Evolutionary conservation across 257 asterid genomes (phyloP), one percentile per base, ranked within the genome.

Genomic region (Buddleja alternifolia): DNA sequence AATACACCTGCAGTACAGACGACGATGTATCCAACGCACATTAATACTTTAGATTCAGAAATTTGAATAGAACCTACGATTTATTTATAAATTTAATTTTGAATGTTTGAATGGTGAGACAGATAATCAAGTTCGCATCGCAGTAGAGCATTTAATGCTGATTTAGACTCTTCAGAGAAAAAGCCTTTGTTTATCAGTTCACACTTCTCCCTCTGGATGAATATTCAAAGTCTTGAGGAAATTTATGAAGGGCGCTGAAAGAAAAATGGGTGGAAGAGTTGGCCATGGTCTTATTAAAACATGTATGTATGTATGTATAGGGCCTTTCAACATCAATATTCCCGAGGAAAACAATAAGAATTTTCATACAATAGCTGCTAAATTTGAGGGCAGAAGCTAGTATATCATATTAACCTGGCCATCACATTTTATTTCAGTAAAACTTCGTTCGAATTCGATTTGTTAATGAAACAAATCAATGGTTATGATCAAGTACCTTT

Each of bases 321-420:
- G 64, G 41, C 15, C 57, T 41, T 55, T 51, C 24, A 42, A 42
- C 16, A 10, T 41, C 47, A 23, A 41, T 15, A 42, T 47, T 70
- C 32, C 75, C 75, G 37, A 70, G 54, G 15, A 45, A 42, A 57
- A 47, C 68, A 60, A n/a, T 60, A 48, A 60, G 75, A 70, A 70
- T 42, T n/a, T 60, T 16, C n/a, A 20, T 24, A 3, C n/a, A 57
- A 4, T 3, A 14, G 6, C n/a, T 20, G 39, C 36, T 29, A 41
- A 70, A 48, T 60, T 50, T 50, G 14, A 48, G 42, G 63, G 55
- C 64, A 53, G 55, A 54, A 23, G 57, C 57, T 54, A 21, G 34
- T 29, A 29, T 29, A 29, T 29, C n/a, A n/a, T n/a, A n/a, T n/a
- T n/a, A n/a, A n/a, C n/a, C n/a, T n/a, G n/a, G n/a, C n/a, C n/a